Evolutionary conservation across 768 basidiomycete genomes (phyloP), one percentile per base, ranked within the genome.

Genomic region (Naganishia antarctica): DNA sequence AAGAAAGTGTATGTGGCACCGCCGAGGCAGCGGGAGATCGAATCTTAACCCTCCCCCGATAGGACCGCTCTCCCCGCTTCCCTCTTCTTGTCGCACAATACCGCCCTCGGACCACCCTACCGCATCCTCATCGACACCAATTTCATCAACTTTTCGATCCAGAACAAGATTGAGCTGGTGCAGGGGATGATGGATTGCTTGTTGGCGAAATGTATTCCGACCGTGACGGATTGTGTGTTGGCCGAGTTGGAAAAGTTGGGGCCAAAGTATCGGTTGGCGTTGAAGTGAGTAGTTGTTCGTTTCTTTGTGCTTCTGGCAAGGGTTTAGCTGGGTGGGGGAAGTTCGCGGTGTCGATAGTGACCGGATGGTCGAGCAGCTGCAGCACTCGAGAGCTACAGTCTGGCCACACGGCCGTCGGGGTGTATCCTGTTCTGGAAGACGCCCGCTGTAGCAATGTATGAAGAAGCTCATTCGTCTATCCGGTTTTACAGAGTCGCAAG

Each of bases 151-250:
- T 94, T 98, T 76, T 90, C 88, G 69, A 82, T 99, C 51, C 96
- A 99, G 80, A 99, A 98, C 79, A 96, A 97, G 78, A 80, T 99
- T 69, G 96, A 99, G 77, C 83, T 98, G 61, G 82, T 97, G 23
- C 86, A 87, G 71, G 92, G 90, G n/a, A 97, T 99, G 96, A 98
- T 99, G 96, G 96, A 99, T 74, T 94, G 91, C 73, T 81, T 98
- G 16, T 96, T 90, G 78, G 96, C 96, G 13, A 98, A 99, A 81
- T 97, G 94, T 77, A 97, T 97, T 70, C 96, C 96, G 0, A 96
- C 92, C 70, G 89, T 99, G n/a, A 97, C 96, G 28, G 96, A 98
- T 78, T 99, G 96, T 72, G 96, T 99, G 13, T 88, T 98, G 83
- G 96, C 94, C 7, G 96, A 99, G 77, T 80, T 99, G 71, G 96